Percentiles rank a stretch among this genome's conserved stretches.
Conservation (phyloP, 1,284 basidiomycete species). For the Sanghuangporus sanghuang region DNA sequence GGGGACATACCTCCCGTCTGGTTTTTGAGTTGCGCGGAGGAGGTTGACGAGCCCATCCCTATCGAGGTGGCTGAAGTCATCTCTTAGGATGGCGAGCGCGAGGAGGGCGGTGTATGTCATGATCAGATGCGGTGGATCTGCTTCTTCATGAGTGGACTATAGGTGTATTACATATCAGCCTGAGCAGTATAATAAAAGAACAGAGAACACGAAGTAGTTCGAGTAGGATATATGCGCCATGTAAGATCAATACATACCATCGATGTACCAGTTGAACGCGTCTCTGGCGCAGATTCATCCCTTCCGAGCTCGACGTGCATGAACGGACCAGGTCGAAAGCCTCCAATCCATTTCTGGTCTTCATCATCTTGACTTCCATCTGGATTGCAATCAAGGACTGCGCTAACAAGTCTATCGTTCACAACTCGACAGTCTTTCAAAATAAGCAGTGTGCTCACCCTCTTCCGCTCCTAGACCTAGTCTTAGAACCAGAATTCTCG, state of each 20-base stretch:
- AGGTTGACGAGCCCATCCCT: conserved; percentile 57
- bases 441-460: background rate
- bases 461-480: background rate
- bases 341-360: conserved; percentile 1
- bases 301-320: conserved; percentile 35
- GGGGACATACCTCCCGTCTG: conserved; percentile 71
- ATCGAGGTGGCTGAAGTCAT: conserved; percentile 69
- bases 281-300: background rate
- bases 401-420: conserved; percentile 1
- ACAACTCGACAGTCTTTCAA: background rate
- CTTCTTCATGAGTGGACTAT: conserved; percentile 24
- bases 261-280: background rate
- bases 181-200: too few relatives aligned
- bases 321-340: conserved; percentile 42
- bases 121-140: conserved; percentile 78
- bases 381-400: background rate
- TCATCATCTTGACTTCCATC: background rate
- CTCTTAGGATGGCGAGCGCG: conserved; percentile 76
- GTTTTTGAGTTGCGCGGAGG: conserved; percentile 64
- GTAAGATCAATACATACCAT: background rate
- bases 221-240: background rate
- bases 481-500: background rate
- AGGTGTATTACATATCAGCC: background rate
- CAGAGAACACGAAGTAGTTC: conserved; percentile 1
- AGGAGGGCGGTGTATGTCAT: conserved; percentile 89